These are phyloP conservation scores for Kandelia obovata DNA, from an alignment of 345 rosid species.

Conservation along the genomic window DNA sequence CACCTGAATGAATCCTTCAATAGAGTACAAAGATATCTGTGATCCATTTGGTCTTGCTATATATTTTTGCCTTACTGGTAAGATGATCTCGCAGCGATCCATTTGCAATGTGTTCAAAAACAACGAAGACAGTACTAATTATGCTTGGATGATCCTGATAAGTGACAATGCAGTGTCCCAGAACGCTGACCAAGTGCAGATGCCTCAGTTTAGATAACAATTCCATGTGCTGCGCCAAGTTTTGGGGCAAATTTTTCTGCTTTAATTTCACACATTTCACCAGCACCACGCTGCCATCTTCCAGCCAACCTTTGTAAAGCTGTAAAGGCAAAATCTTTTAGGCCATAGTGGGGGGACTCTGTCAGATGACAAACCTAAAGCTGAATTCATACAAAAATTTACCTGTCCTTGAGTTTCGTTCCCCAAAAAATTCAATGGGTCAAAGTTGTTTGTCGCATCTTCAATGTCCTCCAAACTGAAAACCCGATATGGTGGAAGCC, in stretches of 20 bases:
- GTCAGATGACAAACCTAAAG: background rate
- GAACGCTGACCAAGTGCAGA: conserved; percentile 72
- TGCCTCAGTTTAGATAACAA: conserved; percentile 81
- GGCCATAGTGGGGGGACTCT: background rate
- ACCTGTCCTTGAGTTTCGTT: conserved; percentile 64
- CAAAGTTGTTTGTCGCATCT: conserved; percentile 77
- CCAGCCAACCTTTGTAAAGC: conserved; percentile 69
- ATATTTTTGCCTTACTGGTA: conserved; percentile 39
- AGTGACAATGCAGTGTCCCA: conserved; percentile 76
- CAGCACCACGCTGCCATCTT: conserved; percentile 59
- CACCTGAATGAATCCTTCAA: background rate
- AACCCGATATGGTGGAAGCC: conserved; percentile 66
- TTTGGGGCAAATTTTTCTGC: conserved; percentile 63
- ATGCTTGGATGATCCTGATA: conserved; percentile 65
- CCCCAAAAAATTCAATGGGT: conserved; percentile 51
- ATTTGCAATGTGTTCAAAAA: conserved; percentile 65
- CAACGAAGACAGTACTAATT: conserved; percentile 50
- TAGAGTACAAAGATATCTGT: background rate
- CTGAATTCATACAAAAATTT: background rate
- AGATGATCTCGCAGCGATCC: conserved; percentile 67
- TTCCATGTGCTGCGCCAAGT: conserved; percentile 65
- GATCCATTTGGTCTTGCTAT: background rate
- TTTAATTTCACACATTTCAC: conserved; percentile 68
- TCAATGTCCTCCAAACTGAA: conserved; percentile 80
- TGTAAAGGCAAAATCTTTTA: conserved; percentile 19